These are phyloP conservation scores for Annulohypoxylon moriforme DNA, from an alignment of 495 filamentous ascomycete species.

Conservation along the genomic window DNA sequence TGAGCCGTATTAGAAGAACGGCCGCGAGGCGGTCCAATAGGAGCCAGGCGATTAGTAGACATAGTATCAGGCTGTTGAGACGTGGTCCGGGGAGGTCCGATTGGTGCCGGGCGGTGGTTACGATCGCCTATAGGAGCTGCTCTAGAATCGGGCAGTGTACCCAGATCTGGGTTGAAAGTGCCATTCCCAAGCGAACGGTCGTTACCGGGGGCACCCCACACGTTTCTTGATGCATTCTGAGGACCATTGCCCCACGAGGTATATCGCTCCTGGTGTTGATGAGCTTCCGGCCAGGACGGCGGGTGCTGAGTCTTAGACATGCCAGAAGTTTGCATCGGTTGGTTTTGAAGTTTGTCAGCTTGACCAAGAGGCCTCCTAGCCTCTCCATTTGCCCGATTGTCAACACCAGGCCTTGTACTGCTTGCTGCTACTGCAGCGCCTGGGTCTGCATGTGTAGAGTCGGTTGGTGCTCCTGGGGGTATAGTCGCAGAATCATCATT, in stretches of 20 bases:
- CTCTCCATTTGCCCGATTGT: slow-evolving; percentile 22
- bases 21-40: slow-evolving; percentile 45
- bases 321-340: slow-evolving; percentile 18
- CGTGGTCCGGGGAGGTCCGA: slow-evolving; percentile 52
- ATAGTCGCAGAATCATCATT: slow-evolving; percentile 25
- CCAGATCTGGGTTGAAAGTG: slow-evolving; percentile 75
- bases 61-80: slow-evolving; percentile 36
- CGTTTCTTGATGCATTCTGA: slow-evolving; percentile 65
- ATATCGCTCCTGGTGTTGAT: slow-evolving; percentile 53
- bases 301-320: slow-evolving; percentile 32
- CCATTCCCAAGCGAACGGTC: slow-evolving; percentile 80
- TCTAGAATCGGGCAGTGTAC: slow-evolving; percentile 51
- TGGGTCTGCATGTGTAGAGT: not conserved
- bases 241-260: slow-evolving; percentile 47
- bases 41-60: slow-evolving; percentile 34
- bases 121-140: slow-evolving; percentile 61
- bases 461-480: slow-evolving; percentile 11
- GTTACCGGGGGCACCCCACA: slow-evolving; percentile 79
- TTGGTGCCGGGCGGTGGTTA: slow-evolving; percentile 50
- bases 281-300: slow-evolving; percentile 37
- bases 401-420: not conserved
- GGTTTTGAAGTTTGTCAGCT: slow-evolving; percentile 23
- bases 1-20: slow-evolving; percentile 25
- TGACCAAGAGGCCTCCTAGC: slow-evolving; percentile 19
- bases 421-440: not conserved